These are phyloP conservation scores for Salvia splendens DNA, from an alignment of 257 asterid species.

Conservation along the genomic window DNA sequence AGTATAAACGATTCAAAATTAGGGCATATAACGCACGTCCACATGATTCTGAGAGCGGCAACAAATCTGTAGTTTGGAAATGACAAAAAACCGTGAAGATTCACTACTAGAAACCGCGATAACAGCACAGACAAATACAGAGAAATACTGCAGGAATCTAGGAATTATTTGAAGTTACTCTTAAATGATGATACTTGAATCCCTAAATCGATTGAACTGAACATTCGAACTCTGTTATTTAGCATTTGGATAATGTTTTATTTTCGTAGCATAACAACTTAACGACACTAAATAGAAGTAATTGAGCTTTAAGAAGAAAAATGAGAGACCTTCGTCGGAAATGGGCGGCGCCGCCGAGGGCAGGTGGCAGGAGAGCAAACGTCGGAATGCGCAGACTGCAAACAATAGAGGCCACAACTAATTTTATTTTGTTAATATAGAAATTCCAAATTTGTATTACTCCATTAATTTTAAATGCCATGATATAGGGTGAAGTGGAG, in stretches of 20 bases:
- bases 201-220: not conserved
- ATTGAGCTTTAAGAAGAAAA: not conserved
- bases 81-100: not conserved
- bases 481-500: no score
- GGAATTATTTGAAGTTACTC: not conserved
- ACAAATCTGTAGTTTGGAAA: not conserved
- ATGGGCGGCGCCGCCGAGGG: constrained; percentile 8
- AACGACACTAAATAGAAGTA: not conserved
- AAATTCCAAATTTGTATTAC: no score
- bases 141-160: not conserved
- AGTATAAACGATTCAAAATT: not conserved
- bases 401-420: not conserved
- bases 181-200: not conserved
- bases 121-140: not conserved
- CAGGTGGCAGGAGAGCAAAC: constrained; percentile 1
- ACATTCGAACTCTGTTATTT: not conserved
- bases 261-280: not conserved
- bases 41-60: not conserved
- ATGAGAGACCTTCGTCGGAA: not conserved
- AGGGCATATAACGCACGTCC: not conserved
- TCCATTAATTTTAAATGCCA: no score
- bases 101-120: not conserved
- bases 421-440: no score
- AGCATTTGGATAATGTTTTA: not conserved
- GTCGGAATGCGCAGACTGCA: not conserved